Evolutionary conservation across 768 basidiomycete genomes (phyloP).

Genomic region (Macrolepiota dolichaula): DNA sequence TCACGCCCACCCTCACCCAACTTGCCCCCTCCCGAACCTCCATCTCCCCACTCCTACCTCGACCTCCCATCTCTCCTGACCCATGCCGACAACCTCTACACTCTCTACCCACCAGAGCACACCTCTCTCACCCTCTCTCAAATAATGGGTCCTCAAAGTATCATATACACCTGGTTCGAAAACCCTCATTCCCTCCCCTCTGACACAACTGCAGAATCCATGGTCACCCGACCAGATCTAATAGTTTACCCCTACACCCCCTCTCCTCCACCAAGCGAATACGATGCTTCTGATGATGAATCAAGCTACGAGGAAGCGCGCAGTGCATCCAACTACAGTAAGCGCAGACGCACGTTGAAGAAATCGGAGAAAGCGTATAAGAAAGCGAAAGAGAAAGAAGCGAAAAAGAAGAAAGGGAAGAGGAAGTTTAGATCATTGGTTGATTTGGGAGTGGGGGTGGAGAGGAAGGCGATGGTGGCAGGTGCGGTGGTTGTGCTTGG

Average conservation of each 20-base stretch:
- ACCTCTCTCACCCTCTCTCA: slow-evolving; percentile 46
- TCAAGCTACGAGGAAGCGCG: slow-evolving; percentile 5
- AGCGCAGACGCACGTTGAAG: slow-evolving; percentile 19
- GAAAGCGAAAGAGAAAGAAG: background rate
- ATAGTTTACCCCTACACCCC: slow-evolving; percentile 49
- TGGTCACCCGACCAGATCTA: slow-evolving; percentile 52
- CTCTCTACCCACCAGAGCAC: slow-evolving; percentile 57
- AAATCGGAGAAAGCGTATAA: slow-evolving; percentile 15
- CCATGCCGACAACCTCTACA: slow-evolving; percentile 56
- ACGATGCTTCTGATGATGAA: slow-evolving; percentile 9
- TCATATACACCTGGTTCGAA: slow-evolving; percentile 71
- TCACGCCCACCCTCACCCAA: background rate
- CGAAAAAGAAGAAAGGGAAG: slow-evolving; percentile 3
- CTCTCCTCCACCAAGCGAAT: slow-evolving; percentile 1
- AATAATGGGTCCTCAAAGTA: slow-evolving; percentile 80
- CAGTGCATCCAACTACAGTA: background rate
- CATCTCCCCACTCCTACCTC: slow-evolving; percentile 28
- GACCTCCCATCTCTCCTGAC: slow-evolving; percentile 45
- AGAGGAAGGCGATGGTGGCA: slow-evolving; percentile 47
- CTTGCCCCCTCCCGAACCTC: background rate
- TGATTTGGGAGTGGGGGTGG: slow-evolving; percentile 15
- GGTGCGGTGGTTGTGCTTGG: slow-evolving; percentile 70
- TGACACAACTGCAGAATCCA: slow-evolving; percentile 57
- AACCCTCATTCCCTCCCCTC: slow-evolving; percentile 35
- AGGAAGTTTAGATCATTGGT: slow-evolving; percentile 1